phyloP scores from a whole-genome alignment of 768 basidiomycete genomes.

The Kwoniella sp. region DNA sequence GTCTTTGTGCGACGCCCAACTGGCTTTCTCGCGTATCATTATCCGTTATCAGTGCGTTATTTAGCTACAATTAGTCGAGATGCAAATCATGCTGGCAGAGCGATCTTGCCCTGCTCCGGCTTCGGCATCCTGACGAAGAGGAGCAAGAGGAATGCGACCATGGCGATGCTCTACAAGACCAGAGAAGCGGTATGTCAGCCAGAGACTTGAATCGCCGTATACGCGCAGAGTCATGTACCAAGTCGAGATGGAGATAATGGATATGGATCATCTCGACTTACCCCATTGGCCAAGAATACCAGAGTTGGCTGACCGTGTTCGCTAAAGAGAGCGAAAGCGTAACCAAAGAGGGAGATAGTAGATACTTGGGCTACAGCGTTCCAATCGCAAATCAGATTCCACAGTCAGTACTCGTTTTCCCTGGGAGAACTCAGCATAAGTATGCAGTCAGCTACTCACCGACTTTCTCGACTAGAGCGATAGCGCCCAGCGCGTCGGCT shows the following conservation, averaged over 20 bases:
- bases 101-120: slow-evolving; percentile 16
- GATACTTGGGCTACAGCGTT: slow-evolving; percentile 35
- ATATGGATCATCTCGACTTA: no score
- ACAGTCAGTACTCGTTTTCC: no score
- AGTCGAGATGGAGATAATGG: no score
- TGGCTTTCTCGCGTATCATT: no score
- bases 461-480: slow-evolving; percentile 50
- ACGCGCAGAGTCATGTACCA: no score
- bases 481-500: slow-evolving; percentile 50
- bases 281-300: slow-evolving; percentile 48
- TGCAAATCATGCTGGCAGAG: slow-evolving; percentile 17
- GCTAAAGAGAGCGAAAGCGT: slow-evolving; percentile 37
- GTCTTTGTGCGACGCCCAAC: no score
- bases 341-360: slow-evolving; percentile 41
- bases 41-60: no score
- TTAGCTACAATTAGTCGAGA: no score
- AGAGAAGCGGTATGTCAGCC: background rate
- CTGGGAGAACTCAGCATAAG: no score
- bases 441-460: slow-evolving; percentile 23
- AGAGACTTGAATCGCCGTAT: background rate
- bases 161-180: slow-evolving; percentile 24
- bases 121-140: slow-evolving; percentile 40
- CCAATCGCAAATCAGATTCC: no score
- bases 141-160: slow-evolving; percentile 37
- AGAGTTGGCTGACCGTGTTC: slow-evolving; percentile 36